Evolutionary conservation across 352 stramenopile species (phyloP), one percentile per base, ranked within the genome.

Genomic region (Pythium phragmiticola): DNA sequence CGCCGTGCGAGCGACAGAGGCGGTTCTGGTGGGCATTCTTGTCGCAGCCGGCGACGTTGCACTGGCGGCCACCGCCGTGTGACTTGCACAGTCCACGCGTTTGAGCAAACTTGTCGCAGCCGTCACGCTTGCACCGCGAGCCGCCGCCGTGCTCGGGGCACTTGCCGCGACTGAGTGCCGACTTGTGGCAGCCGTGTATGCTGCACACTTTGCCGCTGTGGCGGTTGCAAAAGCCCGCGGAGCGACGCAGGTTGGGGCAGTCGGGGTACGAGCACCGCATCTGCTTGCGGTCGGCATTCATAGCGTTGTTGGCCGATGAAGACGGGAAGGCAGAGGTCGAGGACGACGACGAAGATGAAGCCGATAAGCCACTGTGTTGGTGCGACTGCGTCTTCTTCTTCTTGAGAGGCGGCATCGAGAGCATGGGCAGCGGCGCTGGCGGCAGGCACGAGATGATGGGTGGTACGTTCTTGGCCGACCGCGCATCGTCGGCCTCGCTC

Each of bases 11-110:
- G 11, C 84, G 82, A 41, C 88, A 96, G 55, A 92, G 72, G 16
- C 83, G 81, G 60, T 92, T 92, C 55, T 93, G 87, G 57, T 94
- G 86, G 7, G 82, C 84, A 56, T 92, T 91, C 73, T 95, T 95
- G 21, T 74, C 77, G 77, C 87, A 95, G 12, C 81, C 82, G 19
- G 65, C 66, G 46, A 94, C 73, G 39, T 82, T 89, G 68, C 87
- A 95, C 58, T 88, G 76, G 2, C 85, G 79, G 17, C 87, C 87
- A 8, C 85, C 87, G 5, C 87, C 87, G 46, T 96, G 88, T 7
- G 84, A 91, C 60, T 92, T 92, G 71, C 88, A 96, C 21, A 94
- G 76, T 7, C 87, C 87, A 13, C 83, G 73, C 2, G 84, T 90
- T 59, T 92, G 84, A 0, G 86, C 84, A 65, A 95, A 95, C 68